Evolutionary conservation across 225 moss, liverwort and hornwort species (phyloP), one percentile per base, ranked within the genome.

Genomic region (Polytrichum commune): DNA sequence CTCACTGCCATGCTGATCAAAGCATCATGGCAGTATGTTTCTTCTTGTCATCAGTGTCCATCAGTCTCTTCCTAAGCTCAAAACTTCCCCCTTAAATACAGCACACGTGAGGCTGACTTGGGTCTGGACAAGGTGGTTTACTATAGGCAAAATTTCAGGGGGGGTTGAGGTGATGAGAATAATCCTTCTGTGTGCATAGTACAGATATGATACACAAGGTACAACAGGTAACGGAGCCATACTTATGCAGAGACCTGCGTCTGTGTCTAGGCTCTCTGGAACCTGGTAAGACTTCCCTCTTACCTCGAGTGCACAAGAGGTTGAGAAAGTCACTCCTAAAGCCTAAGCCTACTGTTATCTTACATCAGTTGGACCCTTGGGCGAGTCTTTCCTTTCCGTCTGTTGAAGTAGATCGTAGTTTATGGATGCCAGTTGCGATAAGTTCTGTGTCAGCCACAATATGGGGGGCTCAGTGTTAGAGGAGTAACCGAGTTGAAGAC

Each of bases 401-500:
- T 97, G 96, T 78, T 92, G 83, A 56, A 97, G 88, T 53, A 97
- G 88, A 78, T 97, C 96, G 54, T 97, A 97, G 86, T 97, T 97
- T 86, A 97, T 97, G 46, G 94, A 97, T 53, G 93, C 96, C 65
- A 97, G 90, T 67, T 97, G 96, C 60, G 96, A 97, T 74, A 97
- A 78, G 76, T 94, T 93, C 96, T 97, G 96, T 63, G 72, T 28
- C 77, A 78, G 56, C 56, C 55, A 46, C 46, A 16, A 46, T 46
- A 46, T 4, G 16, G 46, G 46, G 3, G 13, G 13, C 13, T 46
- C 10, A 38, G 10, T 38, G 38, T 38, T 13, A 46, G 46, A 16
- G 16, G 16, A 46, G 46, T 0, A 46, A 46, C 46, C 46, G 46
- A 46, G 4, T 46, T 46, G 13, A 16, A 46, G 16, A 46, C 46